A percentile compares a stretch with the other conserved stretches of the same genome.
These are phyloP conservation scores for Fusarium mundagurra DNA, from an alignment of 2,329 filamentous ascomycete species.

Conservation along the genomic window DNA sequence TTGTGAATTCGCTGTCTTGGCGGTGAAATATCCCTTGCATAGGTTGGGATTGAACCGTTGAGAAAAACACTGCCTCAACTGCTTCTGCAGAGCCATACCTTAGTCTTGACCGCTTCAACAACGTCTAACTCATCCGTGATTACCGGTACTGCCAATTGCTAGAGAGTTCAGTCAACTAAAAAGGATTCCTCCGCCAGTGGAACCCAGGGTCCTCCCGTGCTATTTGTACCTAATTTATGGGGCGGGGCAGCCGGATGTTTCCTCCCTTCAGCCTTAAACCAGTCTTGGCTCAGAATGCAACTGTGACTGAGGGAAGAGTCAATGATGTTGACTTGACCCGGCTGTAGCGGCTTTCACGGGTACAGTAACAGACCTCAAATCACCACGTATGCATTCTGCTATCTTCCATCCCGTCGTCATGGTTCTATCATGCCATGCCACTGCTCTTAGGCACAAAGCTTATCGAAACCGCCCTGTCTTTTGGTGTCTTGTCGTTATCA, in stretches of 20 bases:
- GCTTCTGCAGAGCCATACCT: neutral
- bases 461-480: neutral
- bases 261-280: slow-evolving; percentile 1
- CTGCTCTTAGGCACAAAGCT: slow-evolving; percentile 21
- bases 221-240: neutral
- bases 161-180: neutral
- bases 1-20: neutral
- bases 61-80: neutral
- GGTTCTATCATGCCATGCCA: slow-evolving; percentile 1
- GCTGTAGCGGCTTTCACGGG: slow-evolving; percentile 1
- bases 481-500: neutral
- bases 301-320: neutral
- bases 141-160: neutral
- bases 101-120: neutral
- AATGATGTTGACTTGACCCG: neutral
- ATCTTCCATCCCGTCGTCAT: slow-evolving; percentile 11
- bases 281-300: neutral
- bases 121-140: neutral
- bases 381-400: neutral
- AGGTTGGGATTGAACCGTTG: neutral
- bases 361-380: neutral
- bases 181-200: neutral
- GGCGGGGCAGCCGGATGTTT: neutral
- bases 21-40: neutral
- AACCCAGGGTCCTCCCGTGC: neutral